Conservation (phyloP, 108 stramenopile genomes). For the Pseudonitzschia pungens region DNA sequence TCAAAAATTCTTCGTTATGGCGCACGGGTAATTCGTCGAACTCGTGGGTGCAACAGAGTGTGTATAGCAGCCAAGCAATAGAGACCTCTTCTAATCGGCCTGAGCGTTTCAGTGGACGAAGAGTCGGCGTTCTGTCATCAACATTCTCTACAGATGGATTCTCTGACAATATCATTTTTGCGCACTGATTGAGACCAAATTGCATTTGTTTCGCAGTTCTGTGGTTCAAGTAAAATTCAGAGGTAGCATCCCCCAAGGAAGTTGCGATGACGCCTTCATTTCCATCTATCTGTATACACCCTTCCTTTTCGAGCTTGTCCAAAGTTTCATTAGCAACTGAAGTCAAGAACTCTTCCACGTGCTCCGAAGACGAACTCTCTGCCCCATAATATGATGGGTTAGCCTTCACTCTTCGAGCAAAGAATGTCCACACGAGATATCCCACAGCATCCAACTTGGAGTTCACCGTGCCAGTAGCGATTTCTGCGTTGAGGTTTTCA, state of each 20-base stretch:
- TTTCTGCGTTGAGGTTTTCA: slow-evolving; percentile 96
- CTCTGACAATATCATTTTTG: slow-evolving; percentile 38
- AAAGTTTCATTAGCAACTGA: slow-evolving; percentile 61
- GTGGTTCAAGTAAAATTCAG: slow-evolving; percentile 93
- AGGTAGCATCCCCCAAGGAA: slow-evolving; percentile 76
- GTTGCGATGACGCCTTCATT: slow-evolving; percentile 58
- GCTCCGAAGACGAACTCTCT: slow-evolving; percentile 46
- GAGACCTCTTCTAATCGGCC: slow-evolving; percentile 43
- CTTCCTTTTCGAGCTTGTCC: slow-evolving; percentile 63
- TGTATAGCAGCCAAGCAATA: slow-evolving; percentile 65
- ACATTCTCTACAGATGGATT: background rate
- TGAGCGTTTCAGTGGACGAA: slow-evolving; percentile 25
- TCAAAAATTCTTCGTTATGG: slow-evolving; percentile 97
- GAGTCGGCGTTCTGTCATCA: background rate
- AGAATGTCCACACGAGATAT: slow-evolving; percentile 97
- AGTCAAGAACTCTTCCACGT: slow-evolving; percentile 70
- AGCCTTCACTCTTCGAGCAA: slow-evolving; percentile 83
- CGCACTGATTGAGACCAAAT: slow-evolving; percentile 47
- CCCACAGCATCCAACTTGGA: slow-evolving; percentile 81
- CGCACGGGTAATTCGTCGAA: slow-evolving; percentile 97
- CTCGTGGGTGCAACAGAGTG: slow-evolving; percentile 84
- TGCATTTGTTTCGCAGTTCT: slow-evolving; percentile 79
- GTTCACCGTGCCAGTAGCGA: slow-evolving; percentile 84
- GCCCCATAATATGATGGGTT: slow-evolving; percentile 98
- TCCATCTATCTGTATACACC: slow-evolving; percentile 70